Evolutionary conservation across 108 stramenopile genomes (phyloP).

Genomic region (Stephanodiscus minutulus): DNA sequence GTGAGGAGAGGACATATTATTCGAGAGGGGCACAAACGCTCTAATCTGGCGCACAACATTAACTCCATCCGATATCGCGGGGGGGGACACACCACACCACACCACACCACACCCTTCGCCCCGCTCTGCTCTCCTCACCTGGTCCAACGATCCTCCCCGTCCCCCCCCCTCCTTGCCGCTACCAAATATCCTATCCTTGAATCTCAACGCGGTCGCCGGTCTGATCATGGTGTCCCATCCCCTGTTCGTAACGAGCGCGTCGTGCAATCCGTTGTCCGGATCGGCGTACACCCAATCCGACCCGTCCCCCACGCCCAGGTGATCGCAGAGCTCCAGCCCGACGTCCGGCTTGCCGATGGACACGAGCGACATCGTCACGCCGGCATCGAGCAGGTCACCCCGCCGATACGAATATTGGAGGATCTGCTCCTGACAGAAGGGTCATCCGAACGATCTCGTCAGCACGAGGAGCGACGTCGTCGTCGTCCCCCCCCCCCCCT

Average conservation of each 20-base stretch:
- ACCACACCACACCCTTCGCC: too few relatives aligned
- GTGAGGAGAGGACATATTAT: too few relatives aligned
- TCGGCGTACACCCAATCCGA: constrained; percentile 67
- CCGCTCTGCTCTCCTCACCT: constrained; percentile 15
- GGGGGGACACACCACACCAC: too few relatives aligned
- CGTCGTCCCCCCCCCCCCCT: too few relatives aligned
- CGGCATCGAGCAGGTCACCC: constrained; percentile 56
- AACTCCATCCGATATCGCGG: too few relatives aligned
- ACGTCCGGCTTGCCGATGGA: constrained; percentile 74
- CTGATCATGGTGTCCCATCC: constrained; percentile 71
- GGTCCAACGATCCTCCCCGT: constrained; percentile 23
- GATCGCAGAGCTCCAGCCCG: constrained; percentile 56
- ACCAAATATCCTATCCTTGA: constrained; percentile 56
- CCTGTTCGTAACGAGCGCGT: constrained; percentile 56
- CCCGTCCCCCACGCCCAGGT: constrained; percentile 54
- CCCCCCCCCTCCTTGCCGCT: constrained; percentile 17
- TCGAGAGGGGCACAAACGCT: too few relatives aligned
- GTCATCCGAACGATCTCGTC: constrained; percentile 77
- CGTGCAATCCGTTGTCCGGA: constrained; percentile 64
- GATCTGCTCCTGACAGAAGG: constrained; percentile 85
- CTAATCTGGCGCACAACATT: too few relatives aligned
- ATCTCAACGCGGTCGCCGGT: constrained; percentile 63
- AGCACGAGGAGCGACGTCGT: constrained; percentile 63
- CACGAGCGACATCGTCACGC: constrained; percentile 55
- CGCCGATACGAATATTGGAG: constrained; percentile 63